Base-by-base conservation (phyloP, 116 monocot genomes). In the Thalassia testudinum region DNA sequence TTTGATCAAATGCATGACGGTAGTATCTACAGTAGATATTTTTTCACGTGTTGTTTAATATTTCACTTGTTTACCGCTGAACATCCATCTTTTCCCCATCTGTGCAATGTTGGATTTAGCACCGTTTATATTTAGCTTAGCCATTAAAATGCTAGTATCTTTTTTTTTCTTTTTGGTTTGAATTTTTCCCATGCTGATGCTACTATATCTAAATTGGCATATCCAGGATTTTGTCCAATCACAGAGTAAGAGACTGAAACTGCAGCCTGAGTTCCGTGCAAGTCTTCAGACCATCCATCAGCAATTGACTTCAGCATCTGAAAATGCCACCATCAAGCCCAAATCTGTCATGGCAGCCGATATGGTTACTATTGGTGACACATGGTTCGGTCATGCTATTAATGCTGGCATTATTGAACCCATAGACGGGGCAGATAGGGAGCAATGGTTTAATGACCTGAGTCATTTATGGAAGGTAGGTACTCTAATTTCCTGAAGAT, bases 261-360 rank as follows among this genome's bases (percentile, higher is more conserved):
- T 95, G 37, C 66, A 2, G 26, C 40, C 61, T 37, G 85, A 79
- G 26, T 75, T 72, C 47, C 73, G 85, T 20, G 71, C 61, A 44
- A 81, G 37, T 50, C 63, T 85, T 14, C 78, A 87, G 45, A 58
- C 66, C 22, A 81, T 88, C 21, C 76, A 67, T 62, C 71, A 73
- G 60, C 87, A 88, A 29, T 58, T 95, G 45, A 66, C 61, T 21
- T 59, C 50, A 21, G 78, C 76, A 70, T 72, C 62, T 20, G 75
- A 70, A 37, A 95, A 70, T 60, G 67, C 60, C 37, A 47, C 16
- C 19, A 26, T 95, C 55, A 60, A 58, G 12, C 65, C 76, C 16
- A 95, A 95, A 50, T 88, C 85, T 51, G 67, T 70, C 26, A 95
- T 88, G 95, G 62, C 85, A 37, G 84, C 95, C 64, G 95, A 95